Evolutionary conservation across 1,139 yeast species (phyloP).

Genomic region (Scheffersomyces quercinus): DNA sequence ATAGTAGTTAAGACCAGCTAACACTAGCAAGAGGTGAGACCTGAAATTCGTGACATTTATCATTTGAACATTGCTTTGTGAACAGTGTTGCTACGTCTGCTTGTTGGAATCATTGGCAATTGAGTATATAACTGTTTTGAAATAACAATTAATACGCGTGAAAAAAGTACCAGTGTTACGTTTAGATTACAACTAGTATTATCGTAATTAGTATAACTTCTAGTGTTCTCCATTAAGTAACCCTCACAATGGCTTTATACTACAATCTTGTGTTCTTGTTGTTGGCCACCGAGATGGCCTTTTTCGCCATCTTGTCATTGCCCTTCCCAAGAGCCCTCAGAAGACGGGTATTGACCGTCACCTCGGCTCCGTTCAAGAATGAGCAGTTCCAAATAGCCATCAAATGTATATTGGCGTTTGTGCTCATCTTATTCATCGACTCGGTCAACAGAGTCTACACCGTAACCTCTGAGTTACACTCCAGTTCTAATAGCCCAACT

Average conservation of each 20-base stretch:
- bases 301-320: constrained; percentile 77
- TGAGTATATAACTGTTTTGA: too few relatives aligned
- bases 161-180: too few relatives aligned
- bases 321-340: constrained; percentile 83
- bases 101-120: too few relatives aligned
- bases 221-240: neutral
- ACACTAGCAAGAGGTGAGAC: too few relatives aligned
- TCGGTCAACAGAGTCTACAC: constrained; percentile 81
- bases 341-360: constrained; percentile 61
- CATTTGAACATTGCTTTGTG: too few relatives aligned
- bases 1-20: too few relatives aligned
- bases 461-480: constrained; percentile 62
- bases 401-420: constrained; percentile 82
- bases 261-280: constrained; percentile 75
- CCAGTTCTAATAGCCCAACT: constrained; percentile 16
- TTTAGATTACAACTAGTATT: too few relatives aligned
- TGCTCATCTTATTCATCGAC: constrained; percentile 81
- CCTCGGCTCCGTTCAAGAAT: constrained; percentile 69
- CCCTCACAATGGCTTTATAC: constrained; percentile 62
- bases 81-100: too few relatives aligned
- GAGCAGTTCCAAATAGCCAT: constrained; percentile 75
- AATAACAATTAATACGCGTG: too few relatives aligned
- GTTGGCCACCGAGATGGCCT: constrained; percentile 74
- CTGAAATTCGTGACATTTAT: too few relatives aligned
- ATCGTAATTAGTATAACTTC: too few relatives aligned